A percentile compares a stretch with the other conserved stretches of the same genome.
phyloP scores from a whole-genome alignment of 2,329 filamentous ascomycete genomes.

The Sphaerulina musiva region DNA sequence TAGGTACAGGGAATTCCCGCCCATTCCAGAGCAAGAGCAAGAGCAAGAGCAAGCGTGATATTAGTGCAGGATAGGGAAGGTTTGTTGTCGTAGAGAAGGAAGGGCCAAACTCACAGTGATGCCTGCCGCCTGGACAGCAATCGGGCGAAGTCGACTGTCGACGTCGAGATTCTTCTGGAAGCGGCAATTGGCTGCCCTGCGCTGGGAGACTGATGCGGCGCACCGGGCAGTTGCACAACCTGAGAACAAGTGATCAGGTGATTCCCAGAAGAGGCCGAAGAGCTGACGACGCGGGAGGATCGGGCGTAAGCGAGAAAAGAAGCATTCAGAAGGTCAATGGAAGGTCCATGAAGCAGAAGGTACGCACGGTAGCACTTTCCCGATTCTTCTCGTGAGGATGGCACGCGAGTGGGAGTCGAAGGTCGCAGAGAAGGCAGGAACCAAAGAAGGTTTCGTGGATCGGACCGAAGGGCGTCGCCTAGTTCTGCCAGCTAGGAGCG shows the following conservation, averaged over 20 bases:
- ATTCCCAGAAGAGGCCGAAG: not conserved
- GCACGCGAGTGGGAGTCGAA: too few relatives aligned
- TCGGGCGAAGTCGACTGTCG: not conserved
- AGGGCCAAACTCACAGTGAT: slow-evolving; percentile 7
- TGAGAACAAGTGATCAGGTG: not conserved
- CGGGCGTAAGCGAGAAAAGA: slow-evolving; percentile 6
- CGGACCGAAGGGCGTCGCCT: too few relatives aligned
- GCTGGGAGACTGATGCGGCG: not conserved
- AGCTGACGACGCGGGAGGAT: not conserved
- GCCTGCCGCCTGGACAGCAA: slow-evolving; percentile 2
- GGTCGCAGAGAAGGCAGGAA: too few relatives aligned
- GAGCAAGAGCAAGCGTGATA: not conserved
- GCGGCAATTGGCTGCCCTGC: not conserved
- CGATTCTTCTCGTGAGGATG: not conserved
- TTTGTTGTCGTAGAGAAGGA: not conserved
- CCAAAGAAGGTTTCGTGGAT: too few relatives aligned
- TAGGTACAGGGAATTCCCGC: not conserved
- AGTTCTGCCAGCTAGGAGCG: too few relatives aligned
- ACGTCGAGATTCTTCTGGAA: slow-evolving; percentile 5
- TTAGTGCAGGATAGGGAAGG: not conserved
- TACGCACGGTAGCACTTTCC: not conserved
- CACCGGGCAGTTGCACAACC: not conserved
- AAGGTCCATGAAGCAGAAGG: not conserved
- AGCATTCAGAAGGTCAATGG: not conserved
- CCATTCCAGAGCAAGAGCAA: too few relatives aligned